These are phyloP conservation scores for Ophiocordyceps unilateralis DNA, from an alignment of 2,329 filamentous ascomycete species.

Conservation along the genomic window DNA sequence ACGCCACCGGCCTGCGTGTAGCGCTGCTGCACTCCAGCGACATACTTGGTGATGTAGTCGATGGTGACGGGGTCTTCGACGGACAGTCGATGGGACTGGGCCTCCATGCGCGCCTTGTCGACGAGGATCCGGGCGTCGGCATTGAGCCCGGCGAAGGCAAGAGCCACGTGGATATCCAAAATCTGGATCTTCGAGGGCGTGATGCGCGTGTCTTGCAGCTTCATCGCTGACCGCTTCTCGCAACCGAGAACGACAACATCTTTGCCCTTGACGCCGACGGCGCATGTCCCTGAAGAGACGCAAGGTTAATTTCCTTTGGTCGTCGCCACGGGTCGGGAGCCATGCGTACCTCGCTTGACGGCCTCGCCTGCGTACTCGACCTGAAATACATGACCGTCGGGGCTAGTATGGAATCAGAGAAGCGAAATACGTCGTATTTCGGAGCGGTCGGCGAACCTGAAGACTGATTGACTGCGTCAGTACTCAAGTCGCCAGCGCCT, in stretches of 20 bases:
- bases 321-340: not conserved
- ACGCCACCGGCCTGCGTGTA: constrained; percentile 99
- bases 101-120: constrained; percentile 94
- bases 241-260: constrained; percentile 93
- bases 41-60: constrained; percentile 99
- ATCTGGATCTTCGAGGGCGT: constrained; percentile 97
- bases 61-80: constrained; percentile 95
- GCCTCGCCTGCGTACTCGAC: constrained; percentile 98
- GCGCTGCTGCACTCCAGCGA: constrained; percentile 92
- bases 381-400: constrained; percentile 98
- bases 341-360: constrained; percentile 72
- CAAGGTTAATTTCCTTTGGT: constrained; percentile 1
- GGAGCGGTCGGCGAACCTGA: constrained; percentile 39
- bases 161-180: constrained; percentile 87
- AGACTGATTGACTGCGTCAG: constrained; percentile 46
- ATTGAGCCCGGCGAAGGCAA: constrained; percentile 93
- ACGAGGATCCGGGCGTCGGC: constrained; percentile 95
- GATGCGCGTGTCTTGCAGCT: constrained; percentile 97
- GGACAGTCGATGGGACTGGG: constrained; percentile 90
- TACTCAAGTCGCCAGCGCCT: constrained; percentile 6
- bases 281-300: constrained; percentile 61
- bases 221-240: constrained; percentile 98
- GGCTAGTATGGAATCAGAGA: constrained; percentile 34
- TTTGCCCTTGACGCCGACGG: constrained; percentile 88
- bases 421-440: not conserved